Conservation (phyloP, 2,329 filamentous ascomycete genomes). For the Sporothrix pseudoabietina region DNA sequence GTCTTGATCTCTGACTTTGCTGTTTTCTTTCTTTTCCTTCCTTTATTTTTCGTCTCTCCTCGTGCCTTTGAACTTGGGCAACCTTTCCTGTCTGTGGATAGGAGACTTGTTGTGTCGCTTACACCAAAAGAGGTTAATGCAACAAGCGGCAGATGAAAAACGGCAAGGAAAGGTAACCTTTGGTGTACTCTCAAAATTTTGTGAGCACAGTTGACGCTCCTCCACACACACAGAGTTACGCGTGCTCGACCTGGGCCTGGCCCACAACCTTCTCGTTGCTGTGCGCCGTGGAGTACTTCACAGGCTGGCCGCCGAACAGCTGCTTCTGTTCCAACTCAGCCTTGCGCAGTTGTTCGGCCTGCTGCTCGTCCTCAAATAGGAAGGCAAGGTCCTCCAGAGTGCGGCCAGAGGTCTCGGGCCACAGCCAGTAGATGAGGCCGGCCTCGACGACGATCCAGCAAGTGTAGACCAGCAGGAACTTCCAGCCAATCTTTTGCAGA, state of each 20-base stretch:
- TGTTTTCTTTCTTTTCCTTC: not conserved
- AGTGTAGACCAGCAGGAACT: slow-evolving; percentile 40
- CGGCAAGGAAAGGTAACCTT: not conserved
- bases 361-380: slow-evolving; percentile 31
- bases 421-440: slow-evolving; percentile 41
- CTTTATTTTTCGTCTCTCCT: not conserved
- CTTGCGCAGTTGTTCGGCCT: slow-evolving; percentile 18
- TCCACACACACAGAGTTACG: not conserved
- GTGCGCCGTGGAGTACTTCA: slow-evolving; percentile 10
- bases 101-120: not conserved
- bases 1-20: not conserved
- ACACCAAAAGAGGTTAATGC: not conserved
- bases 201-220: not conserved
- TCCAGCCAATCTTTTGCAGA: slow-evolving; percentile 9
- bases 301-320: not conserved
- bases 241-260: slow-evolving; percentile 4
- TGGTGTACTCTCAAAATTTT: not conserved
- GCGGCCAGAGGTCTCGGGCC: slow-evolving; percentile 39
- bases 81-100: not conserved
- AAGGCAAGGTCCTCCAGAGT: slow-evolving; percentile 40
- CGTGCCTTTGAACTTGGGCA: not conserved
- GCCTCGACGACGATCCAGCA: slow-evolving; percentile 43
- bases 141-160: not conserved
- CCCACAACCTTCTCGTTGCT: not conserved
- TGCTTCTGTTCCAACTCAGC: not conserved